These are phyloP conservation scores for Saccharomycopsis malanga DNA, from an alignment of 805 yeast species.

Conservation along the genomic window DNA sequence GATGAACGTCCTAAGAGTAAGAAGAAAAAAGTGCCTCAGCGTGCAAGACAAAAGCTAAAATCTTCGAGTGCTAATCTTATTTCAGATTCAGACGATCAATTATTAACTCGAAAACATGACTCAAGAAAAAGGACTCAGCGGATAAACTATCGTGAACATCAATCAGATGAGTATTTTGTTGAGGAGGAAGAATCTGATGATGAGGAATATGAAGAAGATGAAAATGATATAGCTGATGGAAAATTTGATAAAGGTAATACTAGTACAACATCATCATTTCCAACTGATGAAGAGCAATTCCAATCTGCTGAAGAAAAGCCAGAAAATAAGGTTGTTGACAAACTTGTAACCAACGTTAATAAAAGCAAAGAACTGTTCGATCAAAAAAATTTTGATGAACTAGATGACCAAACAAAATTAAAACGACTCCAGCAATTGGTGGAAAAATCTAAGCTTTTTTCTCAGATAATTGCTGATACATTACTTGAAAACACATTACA, in stretches of 20 bases:
- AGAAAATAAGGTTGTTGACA: slow-evolving; percentile 1
- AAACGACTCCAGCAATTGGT: slow-evolving; percentile 65
- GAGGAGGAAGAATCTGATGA: no score
- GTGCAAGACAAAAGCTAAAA: no score
- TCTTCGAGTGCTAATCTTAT: no score
- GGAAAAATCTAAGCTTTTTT: slow-evolving; percentile 81
- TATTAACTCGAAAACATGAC: no score
- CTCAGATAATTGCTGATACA: slow-evolving; percentile 79
- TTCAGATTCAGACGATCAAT: no score
- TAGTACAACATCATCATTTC: background rate
- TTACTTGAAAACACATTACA: slow-evolving; percentile 45
- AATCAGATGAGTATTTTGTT: no score
- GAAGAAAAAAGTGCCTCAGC: background rate
- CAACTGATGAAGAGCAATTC: no score
- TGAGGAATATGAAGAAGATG: no score
- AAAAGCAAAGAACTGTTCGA: background rate
- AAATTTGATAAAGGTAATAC: background rate
- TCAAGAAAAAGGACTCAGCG: no score
- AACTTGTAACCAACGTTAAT: background rate
- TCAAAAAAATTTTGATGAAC: slow-evolving; percentile 23
- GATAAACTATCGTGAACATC: no score
- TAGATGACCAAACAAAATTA: slow-evolving; percentile 49
- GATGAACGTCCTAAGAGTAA: background rate
- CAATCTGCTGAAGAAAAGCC: no score
- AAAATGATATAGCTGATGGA: background rate